Evolutionary conservation across 1,139 yeast genomes (phyloP).

Genomic region (Zygoascus hellenicus): DNA sequence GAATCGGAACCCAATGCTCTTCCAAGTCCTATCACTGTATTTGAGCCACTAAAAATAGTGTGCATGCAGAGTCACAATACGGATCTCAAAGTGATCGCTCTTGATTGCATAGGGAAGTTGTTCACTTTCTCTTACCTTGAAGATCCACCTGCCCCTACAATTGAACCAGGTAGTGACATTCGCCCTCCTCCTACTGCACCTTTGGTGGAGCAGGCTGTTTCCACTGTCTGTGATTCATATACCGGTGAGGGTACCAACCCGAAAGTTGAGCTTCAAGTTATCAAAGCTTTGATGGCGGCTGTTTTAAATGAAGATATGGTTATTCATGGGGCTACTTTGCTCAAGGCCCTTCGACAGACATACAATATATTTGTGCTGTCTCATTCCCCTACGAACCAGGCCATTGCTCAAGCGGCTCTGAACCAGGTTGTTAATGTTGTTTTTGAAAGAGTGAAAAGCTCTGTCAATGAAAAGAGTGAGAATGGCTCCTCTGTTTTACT

Average conservation of each 20-base stretch:
- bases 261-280: conserved; percentile 83
- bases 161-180: conserved; percentile 35
- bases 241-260: conserved; percentile 91
- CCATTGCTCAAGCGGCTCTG: conserved; percentile 90
- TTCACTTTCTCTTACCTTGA: conserved; percentile 58
- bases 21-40: conserved; percentile 45
- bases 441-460: conserved; percentile 60
- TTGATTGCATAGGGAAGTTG: conserved; percentile 62
- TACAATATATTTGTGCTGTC: conserved; percentile 89
- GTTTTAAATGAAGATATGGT: conserved; percentile 73
- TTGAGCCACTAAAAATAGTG: conserved; percentile 58
- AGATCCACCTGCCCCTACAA: conserved; percentile 42
- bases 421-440: conserved; percentile 86
- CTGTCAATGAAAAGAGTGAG: conserved; percentile 3
- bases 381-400: conserved; percentile 74
- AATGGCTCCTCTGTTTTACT: conserved; percentile 1
- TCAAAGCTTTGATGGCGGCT: conserved; percentile 85
- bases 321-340: conserved; percentile 83
- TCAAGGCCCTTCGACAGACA: conserved; percentile 88
- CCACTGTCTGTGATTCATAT: conserved; percentile 78
- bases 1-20: conserved; percentile 24
- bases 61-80: conserved; percentile 47
- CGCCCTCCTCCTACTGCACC: conserved; percentile 52
- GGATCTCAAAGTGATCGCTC: conserved; percentile 50
- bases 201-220: conserved; percentile 77